These are phyloP conservation scores for Colletotrichum lupini DNA, from an alignment of 2,329 filamentous ascomycete genomes.

Conservation along the genomic window DNA sequence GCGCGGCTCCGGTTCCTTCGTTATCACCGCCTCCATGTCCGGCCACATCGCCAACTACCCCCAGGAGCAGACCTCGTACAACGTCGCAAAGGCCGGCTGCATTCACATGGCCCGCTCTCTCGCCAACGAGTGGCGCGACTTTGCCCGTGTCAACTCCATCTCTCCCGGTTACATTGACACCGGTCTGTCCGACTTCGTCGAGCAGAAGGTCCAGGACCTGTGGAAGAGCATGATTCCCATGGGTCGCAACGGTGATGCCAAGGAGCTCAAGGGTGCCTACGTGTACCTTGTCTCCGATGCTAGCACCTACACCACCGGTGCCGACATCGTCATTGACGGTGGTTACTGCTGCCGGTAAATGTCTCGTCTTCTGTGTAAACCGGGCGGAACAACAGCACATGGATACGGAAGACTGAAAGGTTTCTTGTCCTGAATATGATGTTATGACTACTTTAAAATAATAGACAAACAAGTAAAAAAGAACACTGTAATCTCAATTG, in stretches of 20 bases:
- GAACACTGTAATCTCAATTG: neutral
- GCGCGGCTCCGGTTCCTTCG: constrained; percentile 71
- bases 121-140: constrained; percentile 76
- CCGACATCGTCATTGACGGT: constrained; percentile 78
- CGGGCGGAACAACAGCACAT: constrained; percentile 15
- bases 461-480: constrained; percentile 1
- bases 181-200: constrained; percentile 74
- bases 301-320: constrained; percentile 78
- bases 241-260: constrained; percentile 73
- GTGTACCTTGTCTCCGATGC: constrained; percentile 82
- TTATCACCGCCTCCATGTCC: constrained; percentile 77
- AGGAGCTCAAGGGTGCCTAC: constrained; percentile 83
- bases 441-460: constrained; percentile 23
- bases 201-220: constrained; percentile 73
- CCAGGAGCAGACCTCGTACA: constrained; percentile 75
- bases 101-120: constrained; percentile 57
- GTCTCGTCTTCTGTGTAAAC: neutral
- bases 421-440: constrained; percentile 15
- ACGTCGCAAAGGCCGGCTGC: constrained; percentile 70
- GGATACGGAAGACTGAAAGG: neutral
- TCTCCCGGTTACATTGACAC: constrained; percentile 77
- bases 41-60: constrained; percentile 78
- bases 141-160: constrained; percentile 73
- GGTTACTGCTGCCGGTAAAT: constrained; percentile 66
- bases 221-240: constrained; percentile 82